Base-by-base conservation (phyloP, 306 rosid species). In the Prunus padus region DNA sequence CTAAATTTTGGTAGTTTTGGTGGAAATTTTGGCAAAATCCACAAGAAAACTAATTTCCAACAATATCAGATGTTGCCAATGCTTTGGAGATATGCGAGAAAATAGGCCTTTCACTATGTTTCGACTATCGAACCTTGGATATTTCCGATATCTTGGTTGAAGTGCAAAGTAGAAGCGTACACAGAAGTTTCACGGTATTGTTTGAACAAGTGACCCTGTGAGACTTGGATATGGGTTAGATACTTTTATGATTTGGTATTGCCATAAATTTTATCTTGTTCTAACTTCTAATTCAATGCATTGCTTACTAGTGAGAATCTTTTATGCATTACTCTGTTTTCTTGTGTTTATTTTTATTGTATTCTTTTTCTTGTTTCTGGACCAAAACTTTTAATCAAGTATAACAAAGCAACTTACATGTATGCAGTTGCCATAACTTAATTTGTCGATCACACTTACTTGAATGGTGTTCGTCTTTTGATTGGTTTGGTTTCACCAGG, bases 401-500 rank as follows among this genome's bases (percentile, higher is more conserved):
- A 25, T 23, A 22, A 25, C 30, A 4, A 23, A 57, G 18, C 30
- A 57, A 20, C 64, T 57, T 22, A 25, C 64, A 22, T 57, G 64
- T 7, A 8, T 23, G 25, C 31, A 25, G 4, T 61, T 26, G 40
- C 3, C 10, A 15, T 42, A 44, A 23, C 45, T 13, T 45, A 11
- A 49, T 47, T 26, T 69, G 46, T 18, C 18, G 18, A 28, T 50
- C 60, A 18, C 40, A 40, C 50, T 19, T 51, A n/a, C 42, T 14
- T 44, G 18, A 47, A 64, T 67, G 31, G 60, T 54, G 60, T 23
- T n/a, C 26, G 3, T 54, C 60, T n/a, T 54, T 69, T 69, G 73
- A 20, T 52, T 54, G 54, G 1, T 67, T 69, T 81, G 63, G 51
- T 84, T 66, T 80, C 72, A 71, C 75, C 86, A 94, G 98, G 97